Conservation (phyloP, 768 basidiomycete genomes). For the Tylopilus rubrobrunneus region DNA sequence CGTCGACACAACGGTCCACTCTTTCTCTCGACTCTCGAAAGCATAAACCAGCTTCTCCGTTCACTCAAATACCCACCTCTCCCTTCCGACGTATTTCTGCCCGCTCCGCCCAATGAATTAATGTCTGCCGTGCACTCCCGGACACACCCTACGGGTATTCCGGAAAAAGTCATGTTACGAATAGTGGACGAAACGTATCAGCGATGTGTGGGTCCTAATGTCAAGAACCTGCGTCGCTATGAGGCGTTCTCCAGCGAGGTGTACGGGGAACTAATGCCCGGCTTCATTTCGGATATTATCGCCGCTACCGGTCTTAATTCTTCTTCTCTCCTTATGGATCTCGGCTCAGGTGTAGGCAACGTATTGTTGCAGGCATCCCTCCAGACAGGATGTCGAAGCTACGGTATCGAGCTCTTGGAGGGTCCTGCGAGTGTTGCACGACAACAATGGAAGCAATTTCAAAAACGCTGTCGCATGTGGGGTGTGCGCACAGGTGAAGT, state of each 20-base stretch:
- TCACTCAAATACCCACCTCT: conserved; percentile 62
- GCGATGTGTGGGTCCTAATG: conserved; percentile 85
- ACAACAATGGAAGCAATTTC: conserved; percentile 70
- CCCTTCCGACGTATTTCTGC: conserved; percentile 48
- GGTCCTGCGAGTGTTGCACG: conserved; percentile 79
- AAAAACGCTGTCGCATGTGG: conserved; percentile 86
- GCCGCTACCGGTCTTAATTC: conserved; percentile 46
- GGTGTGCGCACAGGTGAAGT: conserved; percentile 73
- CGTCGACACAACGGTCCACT: conserved; percentile 66
- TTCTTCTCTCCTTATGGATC: conserved; percentile 70
- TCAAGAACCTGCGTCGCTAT: conserved; percentile 77
- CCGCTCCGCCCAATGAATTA: conserved; percentile 44
- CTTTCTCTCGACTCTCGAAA: conserved; percentile 58
- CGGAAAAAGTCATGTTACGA: conserved; percentile 63
- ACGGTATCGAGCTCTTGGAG: conserved; percentile 76
- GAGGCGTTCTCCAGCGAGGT: conserved; percentile 80
- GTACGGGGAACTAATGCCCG: conserved; percentile 87
- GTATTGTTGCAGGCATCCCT: conserved; percentile 78
- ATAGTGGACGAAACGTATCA: conserved; percentile 92
- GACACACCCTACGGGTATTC: conserved; percentile 45
- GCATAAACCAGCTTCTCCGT: conserved; percentile 60
- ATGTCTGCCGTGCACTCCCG: conserved; percentile 45
- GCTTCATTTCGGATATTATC: conserved; percentile 56
- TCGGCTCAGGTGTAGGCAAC: conserved; percentile 86
- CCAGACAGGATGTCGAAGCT: conserved; percentile 73